phyloP scores from a whole-genome alignment of 345 rosid species.

The Fremontodendron californicum region DNA sequence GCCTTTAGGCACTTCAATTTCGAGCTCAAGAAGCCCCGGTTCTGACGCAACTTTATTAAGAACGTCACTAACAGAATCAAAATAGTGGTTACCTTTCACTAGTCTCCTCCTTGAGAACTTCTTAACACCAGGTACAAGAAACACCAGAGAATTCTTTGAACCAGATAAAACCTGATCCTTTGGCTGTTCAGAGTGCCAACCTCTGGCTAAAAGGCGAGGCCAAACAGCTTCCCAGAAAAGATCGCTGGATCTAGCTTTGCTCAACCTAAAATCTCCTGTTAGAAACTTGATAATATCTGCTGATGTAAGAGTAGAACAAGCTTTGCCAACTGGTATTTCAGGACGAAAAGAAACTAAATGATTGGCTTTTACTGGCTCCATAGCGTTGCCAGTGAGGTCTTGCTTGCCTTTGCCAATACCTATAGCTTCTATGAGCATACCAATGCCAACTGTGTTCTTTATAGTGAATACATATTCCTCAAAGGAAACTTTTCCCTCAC shows the following conservation, averaged over 20 bases:
- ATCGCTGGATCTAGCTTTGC: slow-evolving; percentile 51
- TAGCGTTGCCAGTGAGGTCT: slow-evolving; percentile 42
- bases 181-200: slow-evolving; percentile 58
- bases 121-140: slow-evolving; percentile 44
- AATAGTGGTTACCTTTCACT: slow-evolving; percentile 52
- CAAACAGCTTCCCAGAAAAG: slow-evolving; percentile 67
- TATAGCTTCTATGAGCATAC: slow-evolving; percentile 34
- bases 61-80: slow-evolving; percentile 64
- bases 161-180: slow-evolving; percentile 31
- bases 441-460: slow-evolving; percentile 31
- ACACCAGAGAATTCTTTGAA: slow-evolving; percentile 37
- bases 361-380: slow-evolving; percentile 36
- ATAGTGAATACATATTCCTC: slow-evolving; percentile 41
- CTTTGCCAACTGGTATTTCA: slow-evolving; percentile 48
- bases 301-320: slow-evolving; percentile 42
- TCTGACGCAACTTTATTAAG: slow-evolving; percentile 63
- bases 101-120: slow-evolving; percentile 54
- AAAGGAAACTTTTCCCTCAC: slow-evolving; percentile 49
- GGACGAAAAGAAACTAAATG: slow-evolving; percentile 26
- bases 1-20: slow-evolving; percentile 31
- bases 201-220: slow-evolving; percentile 58
- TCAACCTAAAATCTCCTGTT: slow-evolving; percentile 45
- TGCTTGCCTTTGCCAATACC: slow-evolving; percentile 49
- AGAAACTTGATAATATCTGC: slow-evolving; percentile 44
- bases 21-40: slow-evolving; percentile 60